Conservation (phyloP, 2,329 filamentous ascomycete species). For the Sarocladium kiliense region DNA sequence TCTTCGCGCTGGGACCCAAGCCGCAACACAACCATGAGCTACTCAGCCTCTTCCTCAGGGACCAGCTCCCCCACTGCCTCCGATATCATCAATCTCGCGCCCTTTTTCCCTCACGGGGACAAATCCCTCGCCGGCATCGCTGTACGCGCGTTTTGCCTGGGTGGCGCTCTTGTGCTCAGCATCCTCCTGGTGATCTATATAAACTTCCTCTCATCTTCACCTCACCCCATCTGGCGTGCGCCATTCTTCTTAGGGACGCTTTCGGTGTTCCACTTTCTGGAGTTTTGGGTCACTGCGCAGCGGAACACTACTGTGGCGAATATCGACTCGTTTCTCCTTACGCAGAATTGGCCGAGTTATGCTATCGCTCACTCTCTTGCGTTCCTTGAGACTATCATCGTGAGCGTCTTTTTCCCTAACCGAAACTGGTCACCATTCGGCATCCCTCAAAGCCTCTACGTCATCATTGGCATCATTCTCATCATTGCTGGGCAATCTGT, state of each 20-base stretch:
- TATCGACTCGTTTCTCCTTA: conserved; percentile 75
- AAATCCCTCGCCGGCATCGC: conserved; percentile 58
- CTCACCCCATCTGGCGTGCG: conserved; percentile 49
- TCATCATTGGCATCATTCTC: conserved; percentile 38
- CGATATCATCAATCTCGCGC: conserved; percentile 16
- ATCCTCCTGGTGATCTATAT: conserved; percentile 24
- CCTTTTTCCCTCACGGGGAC: conserved; percentile 38
- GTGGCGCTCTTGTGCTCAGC: conserved; percentile 35
- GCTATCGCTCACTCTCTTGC: conserved; percentile 76
- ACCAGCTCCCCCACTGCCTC: conserved; percentile 17
- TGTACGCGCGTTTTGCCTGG: conserved; percentile 50
- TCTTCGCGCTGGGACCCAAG: conserved; percentile 5
- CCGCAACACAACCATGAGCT: neutral
- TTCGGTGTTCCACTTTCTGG: conserved; percentile 86
- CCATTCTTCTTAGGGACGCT: conserved; percentile 66
- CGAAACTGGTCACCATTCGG: conserved; percentile 38
- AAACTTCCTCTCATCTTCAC: conserved; percentile 27
- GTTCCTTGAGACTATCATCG: conserved; percentile 64
- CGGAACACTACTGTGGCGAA: conserved; percentile 74
- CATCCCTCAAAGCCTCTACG: conserved; percentile 23
- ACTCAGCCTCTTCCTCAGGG: neutral
- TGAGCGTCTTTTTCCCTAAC: conserved; percentile 49
- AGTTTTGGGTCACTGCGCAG: conserved; percentile 84
- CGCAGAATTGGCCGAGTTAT: conserved; percentile 79
- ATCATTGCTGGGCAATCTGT: conserved; percentile 68